Evolutionary conservation across 495 filamentous ascomycete genomes (phyloP).

Genomic region (Aspergillus wentii): DNA sequence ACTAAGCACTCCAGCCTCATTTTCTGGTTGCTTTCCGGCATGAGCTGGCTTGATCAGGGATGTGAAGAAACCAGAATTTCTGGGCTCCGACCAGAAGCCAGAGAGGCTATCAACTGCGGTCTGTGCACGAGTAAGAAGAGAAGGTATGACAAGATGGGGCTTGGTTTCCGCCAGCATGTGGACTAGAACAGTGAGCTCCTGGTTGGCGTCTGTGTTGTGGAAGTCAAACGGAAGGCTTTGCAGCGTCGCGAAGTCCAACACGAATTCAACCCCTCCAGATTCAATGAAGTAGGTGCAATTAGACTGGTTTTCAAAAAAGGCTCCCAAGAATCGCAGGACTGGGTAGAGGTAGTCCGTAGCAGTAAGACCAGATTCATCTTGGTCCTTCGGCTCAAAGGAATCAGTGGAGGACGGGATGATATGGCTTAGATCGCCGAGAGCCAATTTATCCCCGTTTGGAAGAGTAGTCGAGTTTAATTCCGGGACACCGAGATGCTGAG

Average conservation of each 20-base stretch:
- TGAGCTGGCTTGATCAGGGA: conserved; percentile 43
- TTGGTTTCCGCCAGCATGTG: conserved; percentile 78
- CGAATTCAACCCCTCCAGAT: conserved; percentile 71
- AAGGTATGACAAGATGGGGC: conserved; percentile 75
- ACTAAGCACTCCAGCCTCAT: conserved; percentile 12
- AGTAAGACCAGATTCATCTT: conserved; percentile 44
- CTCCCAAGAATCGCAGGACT: conserved; percentile 66
- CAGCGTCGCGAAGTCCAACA: conserved; percentile 79
- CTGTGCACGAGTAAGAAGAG: conserved; percentile 70
- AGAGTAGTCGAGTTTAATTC: conserved; percentile 25
- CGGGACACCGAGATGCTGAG: conserved; percentile 26
- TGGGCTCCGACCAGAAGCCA: conserved; percentile 53
- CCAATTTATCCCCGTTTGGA: conserved; percentile 34
- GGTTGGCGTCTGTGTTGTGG: conserved; percentile 56
- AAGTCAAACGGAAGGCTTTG: conserved; percentile 75
- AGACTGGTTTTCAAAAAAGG: conserved; percentile 70
- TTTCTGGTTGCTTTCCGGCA: conserved; percentile 17
- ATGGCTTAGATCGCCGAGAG: conserved; percentile 26
- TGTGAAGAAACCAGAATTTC: conserved; percentile 58
- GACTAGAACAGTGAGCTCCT: conserved; percentile 66
- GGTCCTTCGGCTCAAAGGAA: conserved; percentile 40
- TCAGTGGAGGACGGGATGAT: conserved; percentile 21
- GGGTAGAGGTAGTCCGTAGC: conserved; percentile 68
- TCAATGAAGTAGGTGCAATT: conserved; percentile 74
- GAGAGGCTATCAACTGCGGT: conserved; percentile 59